Evolutionary conservation across 345 rosid genomes (phyloP).

Genomic region (Salix suchowensis): DNA sequence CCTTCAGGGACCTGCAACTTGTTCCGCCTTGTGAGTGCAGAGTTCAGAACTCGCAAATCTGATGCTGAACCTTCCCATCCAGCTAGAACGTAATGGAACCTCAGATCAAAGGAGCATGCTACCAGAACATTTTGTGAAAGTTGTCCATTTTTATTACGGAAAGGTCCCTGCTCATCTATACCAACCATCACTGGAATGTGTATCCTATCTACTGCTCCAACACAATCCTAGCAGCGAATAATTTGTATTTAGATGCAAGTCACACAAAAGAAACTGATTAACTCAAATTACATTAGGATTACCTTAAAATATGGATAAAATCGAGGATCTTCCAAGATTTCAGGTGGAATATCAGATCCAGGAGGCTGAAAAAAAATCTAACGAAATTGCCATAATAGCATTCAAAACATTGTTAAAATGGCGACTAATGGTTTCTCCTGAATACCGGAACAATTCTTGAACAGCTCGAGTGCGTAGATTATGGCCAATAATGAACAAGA

Average conservation of each 20-base stretch:
- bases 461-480: slow-evolving; percentile 85
- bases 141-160: slow-evolving; percentile 61
- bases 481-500: slow-evolving; percentile 79
- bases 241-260: slow-evolving; percentile 11
- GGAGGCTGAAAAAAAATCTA: slow-evolving; percentile 69
- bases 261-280: background rate
- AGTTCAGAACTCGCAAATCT: slow-evolving; percentile 65
- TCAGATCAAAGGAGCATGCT: slow-evolving; percentile 77
- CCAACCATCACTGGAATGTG: slow-evolving; percentile 89
- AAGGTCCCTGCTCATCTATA: slow-evolving; percentile 89
- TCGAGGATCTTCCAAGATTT: slow-evolving; percentile 43
- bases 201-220: slow-evolving; percentile 80
- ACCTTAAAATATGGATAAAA: slow-evolving; percentile 79
- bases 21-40: slow-evolving; percentile 67
- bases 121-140: slow-evolving; percentile 82
- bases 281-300: slow-evolving; percentile 2
- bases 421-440: slow-evolving; percentile 92
- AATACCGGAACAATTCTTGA: slow-evolving; percentile 67
- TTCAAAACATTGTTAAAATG: slow-evolving; percentile 89
- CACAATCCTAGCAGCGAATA: slow-evolving; percentile 50
- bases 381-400: slow-evolving; percentile 67
- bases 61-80: slow-evolving; percentile 99
- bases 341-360: slow-evolving; percentile 43
- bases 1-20: slow-evolving; percentile 75
- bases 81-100: slow-evolving; percentile 79